phyloP scores from a whole-genome alignment of 2,329 filamentous ascomycete genomes.

The Pseudofabraea citricarpa region DNA sequence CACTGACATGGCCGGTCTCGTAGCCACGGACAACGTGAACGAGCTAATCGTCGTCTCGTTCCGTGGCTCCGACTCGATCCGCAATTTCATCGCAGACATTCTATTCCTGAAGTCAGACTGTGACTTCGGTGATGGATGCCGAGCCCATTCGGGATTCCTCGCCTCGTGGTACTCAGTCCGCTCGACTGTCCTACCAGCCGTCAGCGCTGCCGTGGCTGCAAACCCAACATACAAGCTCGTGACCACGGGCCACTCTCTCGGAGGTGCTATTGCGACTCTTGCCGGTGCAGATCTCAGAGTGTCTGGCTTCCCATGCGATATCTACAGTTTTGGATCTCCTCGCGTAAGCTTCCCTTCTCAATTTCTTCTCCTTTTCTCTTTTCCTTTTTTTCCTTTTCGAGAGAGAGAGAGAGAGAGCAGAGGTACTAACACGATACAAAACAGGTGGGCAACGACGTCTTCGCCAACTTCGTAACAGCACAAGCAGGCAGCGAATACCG shows the following conservation, averaged over 20 bases:
- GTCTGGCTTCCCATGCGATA: slow-evolving; percentile 41
- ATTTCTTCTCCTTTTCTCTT: no score
- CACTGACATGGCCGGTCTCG: no score
- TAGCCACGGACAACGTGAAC: no score
- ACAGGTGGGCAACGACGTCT: slow-evolving; percentile 53
- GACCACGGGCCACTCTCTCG: slow-evolving; percentile 65
- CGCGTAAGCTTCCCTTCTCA: no score
- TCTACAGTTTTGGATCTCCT: slow-evolving; percentile 65
- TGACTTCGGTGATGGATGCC: slow-evolving; percentile 14
- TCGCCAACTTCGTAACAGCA: slow-evolving; percentile 47
- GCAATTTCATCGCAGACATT: no score
- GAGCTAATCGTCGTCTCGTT: no score
- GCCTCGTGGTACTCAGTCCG: slow-evolving; percentile 52
- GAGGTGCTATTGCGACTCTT: slow-evolving; percentile 58
- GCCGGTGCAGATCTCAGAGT: slow-evolving; percentile 51
- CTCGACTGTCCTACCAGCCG: slow-evolving; percentile 33
- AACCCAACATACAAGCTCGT: slow-evolving; percentile 50
- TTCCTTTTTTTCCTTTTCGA: no score
- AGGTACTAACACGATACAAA: no score
- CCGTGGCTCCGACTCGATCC: no score
- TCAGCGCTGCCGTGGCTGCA: slow-evolving; percentile 29
- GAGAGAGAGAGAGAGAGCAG: no score
- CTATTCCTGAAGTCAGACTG: no score
- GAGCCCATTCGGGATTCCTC: slow-evolving; percentile 54
- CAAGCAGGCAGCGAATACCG: slow-evolving; percentile 54